A percentile compares a stretch with the other conserved stretches of the same genome.
These are phyloP conservation scores for Telopea speciosissima DNA, from an alignment of 177 flowering plant genomes.

Conservation along the genomic window DNA sequence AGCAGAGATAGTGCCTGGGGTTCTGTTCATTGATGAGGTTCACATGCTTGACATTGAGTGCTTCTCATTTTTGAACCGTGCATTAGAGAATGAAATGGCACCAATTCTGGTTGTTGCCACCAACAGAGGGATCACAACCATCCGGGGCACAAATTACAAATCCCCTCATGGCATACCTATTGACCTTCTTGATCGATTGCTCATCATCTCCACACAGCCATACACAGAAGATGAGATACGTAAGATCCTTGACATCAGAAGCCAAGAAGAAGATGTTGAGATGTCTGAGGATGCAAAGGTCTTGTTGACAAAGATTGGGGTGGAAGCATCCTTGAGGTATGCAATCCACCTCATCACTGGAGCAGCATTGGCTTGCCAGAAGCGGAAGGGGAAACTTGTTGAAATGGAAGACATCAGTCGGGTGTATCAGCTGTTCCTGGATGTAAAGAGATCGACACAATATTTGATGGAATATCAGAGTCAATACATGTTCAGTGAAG, in stretches of 20 bases:
- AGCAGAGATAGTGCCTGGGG: conserved; percentile 96
- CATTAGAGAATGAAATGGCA: conserved; percentile 90
- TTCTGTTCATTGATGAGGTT: conserved; percentile 94
- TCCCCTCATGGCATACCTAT: conserved; percentile 97
- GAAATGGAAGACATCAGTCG: conserved; percentile 76
- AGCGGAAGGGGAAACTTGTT: conserved; percentile 83
- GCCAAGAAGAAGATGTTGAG: conserved; percentile 95
- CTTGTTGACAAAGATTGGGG: conserved; percentile 33
- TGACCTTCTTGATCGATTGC: conserved; percentile 86
- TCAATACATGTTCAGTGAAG: conserved; percentile 82
- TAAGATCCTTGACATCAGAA: conserved; percentile 75
- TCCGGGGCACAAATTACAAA: conserved; percentile 89
- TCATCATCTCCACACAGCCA: conserved; percentile 84
- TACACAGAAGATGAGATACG: conserved; percentile 81
- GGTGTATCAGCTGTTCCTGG: conserved; percentile 73
- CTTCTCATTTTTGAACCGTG: conserved; percentile 92
- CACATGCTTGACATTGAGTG: conserved; percentile 98
- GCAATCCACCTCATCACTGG: conserved; percentile 89
- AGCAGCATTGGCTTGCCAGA: conserved; percentile 83
- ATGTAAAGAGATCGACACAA: conserved; percentile 85
- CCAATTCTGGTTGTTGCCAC: conserved; percentile 91
- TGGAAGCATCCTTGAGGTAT: conserved; percentile 69
- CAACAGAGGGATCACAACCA: conserved; percentile 83
- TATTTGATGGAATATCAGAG: conserved; percentile 86
- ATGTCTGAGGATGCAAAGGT: conserved; percentile 48